Conservation (phyloP, 73 alveolate species). For the Paramecium primaurelia region DNA sequence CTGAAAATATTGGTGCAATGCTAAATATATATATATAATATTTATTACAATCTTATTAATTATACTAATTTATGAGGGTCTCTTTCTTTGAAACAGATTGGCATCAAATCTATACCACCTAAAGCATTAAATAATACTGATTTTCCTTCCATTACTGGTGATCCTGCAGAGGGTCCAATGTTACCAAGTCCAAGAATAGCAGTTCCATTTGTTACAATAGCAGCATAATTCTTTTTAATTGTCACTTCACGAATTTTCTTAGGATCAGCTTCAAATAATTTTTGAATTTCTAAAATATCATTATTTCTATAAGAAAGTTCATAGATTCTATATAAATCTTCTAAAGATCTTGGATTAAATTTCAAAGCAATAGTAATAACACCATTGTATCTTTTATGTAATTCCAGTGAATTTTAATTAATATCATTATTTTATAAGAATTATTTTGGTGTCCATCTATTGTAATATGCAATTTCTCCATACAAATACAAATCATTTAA, state of each 20-base stretch:
- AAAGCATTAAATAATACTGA: constrained; percentile 74
- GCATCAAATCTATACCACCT: constrained; percentile 75
- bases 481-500: constrained; percentile 27
- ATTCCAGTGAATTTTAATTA: constrained; percentile 62
- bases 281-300: constrained; percentile 43
- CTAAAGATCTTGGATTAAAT: constrained; percentile 56
- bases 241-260: constrained; percentile 63
- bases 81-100: constrained; percentile 70
- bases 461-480: constrained; percentile 66
- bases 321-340: constrained; percentile 54
- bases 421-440: constrained; percentile 48
- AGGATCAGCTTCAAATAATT: constrained; percentile 63
- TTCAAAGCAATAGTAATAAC: constrained; percentile 65
- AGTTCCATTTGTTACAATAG: constrained; percentile 80
- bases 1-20: constrained; percentile 78
- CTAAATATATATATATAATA: neutral
- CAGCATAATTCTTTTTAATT: constrained; percentile 72
- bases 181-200: constrained; percentile 86
- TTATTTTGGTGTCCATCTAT: constrained; percentile 63
- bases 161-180: constrained; percentile 86
- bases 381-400: constrained; percentile 71
- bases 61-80: constrained; percentile 53
- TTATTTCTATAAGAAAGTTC: constrained; percentile 61
- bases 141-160: constrained; percentile 92
- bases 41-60: neutral